Evolutionary conservation across 2,329 filamentous ascomycete species (phyloP).

Genomic region (Claviceps pusilla): DNA sequence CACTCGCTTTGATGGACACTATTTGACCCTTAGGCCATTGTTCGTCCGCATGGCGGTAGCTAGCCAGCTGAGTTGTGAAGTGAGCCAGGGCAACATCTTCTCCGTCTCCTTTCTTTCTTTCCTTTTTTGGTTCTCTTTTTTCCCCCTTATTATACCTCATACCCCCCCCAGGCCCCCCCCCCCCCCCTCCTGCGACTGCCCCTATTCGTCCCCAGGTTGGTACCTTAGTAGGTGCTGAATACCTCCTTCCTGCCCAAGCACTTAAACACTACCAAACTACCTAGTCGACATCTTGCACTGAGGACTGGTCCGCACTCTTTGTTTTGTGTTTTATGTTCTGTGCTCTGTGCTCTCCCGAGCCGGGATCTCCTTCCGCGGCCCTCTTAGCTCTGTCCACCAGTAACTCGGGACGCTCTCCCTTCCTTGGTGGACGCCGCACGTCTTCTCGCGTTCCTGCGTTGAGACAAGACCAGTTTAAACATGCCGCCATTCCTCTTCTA

Average conservation of each 20-base stretch:
- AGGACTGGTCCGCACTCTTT: not conserved
- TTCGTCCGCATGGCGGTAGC: not conserved
- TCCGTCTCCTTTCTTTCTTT: not conserved
- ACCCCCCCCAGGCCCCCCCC: not conserved
- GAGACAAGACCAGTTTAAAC: slow-evolving; percentile 13
- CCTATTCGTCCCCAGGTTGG: not conserved
- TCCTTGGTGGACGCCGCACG: slow-evolving; percentile 1
- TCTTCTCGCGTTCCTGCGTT: slow-evolving; percentile 20
- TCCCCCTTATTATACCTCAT: not conserved
- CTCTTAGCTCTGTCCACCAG: not conserved
- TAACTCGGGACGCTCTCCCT: not conserved
- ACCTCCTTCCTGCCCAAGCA: not conserved
- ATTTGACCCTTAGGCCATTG: not conserved
- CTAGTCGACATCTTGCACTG: too few species aligned
- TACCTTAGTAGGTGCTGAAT: not conserved
- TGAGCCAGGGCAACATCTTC: not conserved
- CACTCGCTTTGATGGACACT: not conserved
- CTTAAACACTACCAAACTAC: too few species aligned
- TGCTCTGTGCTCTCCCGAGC: not conserved
- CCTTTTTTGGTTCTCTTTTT: too few species aligned
- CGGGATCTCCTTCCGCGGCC: not conserved
- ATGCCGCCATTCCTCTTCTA: slow-evolving; percentile 18
- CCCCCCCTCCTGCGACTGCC: not conserved
- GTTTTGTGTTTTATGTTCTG: not conserved
- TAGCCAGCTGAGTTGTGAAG: not conserved